phyloP scores from a whole-genome alignment of 768 basidiomycete genomes.

The Rhodotorula taiwanensis region DNA sequence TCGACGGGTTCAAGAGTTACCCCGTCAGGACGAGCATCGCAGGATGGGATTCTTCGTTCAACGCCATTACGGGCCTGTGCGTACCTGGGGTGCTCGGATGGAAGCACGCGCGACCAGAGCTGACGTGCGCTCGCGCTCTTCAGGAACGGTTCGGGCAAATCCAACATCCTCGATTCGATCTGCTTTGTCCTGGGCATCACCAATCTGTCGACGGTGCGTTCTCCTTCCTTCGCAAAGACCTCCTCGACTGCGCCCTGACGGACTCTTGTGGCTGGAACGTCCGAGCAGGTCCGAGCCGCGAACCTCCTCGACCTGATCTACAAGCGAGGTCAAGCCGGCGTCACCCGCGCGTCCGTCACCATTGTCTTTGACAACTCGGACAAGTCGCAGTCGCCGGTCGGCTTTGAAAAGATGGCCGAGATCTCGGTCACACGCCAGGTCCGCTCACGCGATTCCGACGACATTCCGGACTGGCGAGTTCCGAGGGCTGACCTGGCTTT shows the following conservation, averaged over 20 bases:
- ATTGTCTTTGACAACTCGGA: conserved; percentile 99
- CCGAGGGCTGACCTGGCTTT: background rate
- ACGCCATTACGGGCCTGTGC: conserved; percentile 63
- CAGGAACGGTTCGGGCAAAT: conserved; percentile 86
- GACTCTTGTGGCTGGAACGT: background rate
- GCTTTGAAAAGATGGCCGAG: conserved; percentile 69
- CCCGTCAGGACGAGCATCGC: conserved; percentile 87
- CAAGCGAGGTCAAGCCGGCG: conserved; percentile 95
- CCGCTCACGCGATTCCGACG: conserved; percentile 34
- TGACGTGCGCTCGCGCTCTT: background rate
- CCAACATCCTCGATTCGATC: conserved; percentile 98
- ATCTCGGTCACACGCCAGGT: conserved; percentile 97
- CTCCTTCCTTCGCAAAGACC: background rate
- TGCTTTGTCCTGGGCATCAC: conserved; percentile 98
- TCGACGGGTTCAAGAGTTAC: conserved; percentile 98
- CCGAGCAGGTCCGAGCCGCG: conserved; percentile 74
- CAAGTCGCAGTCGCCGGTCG: conserved; percentile 69
- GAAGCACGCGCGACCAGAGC: no score
- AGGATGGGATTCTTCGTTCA: conserved; percentile 97
- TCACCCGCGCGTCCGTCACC: conserved; percentile 94
- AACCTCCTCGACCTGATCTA: conserved; percentile 98
- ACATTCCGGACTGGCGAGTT: no score
- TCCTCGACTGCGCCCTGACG: background rate
- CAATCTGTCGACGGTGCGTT: conserved; percentile 78
- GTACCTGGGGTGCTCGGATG: background rate